Evolutionary conservation across 2,329 filamentous ascomycete genomes (phyloP).

Genomic region (Waltergamsia citrina): DNA sequence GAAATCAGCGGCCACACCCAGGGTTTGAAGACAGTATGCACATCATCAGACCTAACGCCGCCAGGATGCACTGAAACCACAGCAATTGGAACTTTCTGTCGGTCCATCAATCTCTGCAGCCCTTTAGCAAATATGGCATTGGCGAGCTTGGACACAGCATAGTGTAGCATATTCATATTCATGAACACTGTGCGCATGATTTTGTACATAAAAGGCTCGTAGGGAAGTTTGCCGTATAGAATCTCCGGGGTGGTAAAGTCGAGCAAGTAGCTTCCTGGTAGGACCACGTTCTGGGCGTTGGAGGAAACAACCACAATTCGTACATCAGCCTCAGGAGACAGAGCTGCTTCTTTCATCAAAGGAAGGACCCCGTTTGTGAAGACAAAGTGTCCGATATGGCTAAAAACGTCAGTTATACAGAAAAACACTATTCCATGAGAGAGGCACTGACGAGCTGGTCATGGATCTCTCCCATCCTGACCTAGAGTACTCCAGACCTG

Average conservation of each 20-base stretch:
- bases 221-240: slow-evolving; percentile 5
- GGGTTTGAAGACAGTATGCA: slow-evolving; percentile 5
- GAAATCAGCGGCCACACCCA: slow-evolving; percentile 1
- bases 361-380: slow-evolving; percentile 16
- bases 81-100: slow-evolving; percentile 7
- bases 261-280: slow-evolving; percentile 4
- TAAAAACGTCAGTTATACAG: slow-evolving; percentile 5
- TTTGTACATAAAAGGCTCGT: slow-evolving; percentile 9
- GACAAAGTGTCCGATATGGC: slow-evolving; percentile 16
- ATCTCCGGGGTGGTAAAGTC: slow-evolving; percentile 8
- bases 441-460: slow-evolving; percentile 9
- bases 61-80: slow-evolving; percentile 11
- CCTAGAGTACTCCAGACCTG: slow-evolving; percentile 4
- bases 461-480: slow-evolving; percentile 14
- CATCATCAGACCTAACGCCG: slow-evolving; percentile 4
- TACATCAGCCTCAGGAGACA: not conserved
- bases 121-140: slow-evolving; percentile 11
- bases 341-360: slow-evolving; percentile 3
- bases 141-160: slow-evolving; percentile 13
- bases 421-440: too few relatives aligned
- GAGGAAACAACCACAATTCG: not conserved
- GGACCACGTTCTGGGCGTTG: not conserved
- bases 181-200: slow-evolving; percentile 6
- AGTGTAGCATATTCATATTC: slow-evolving; percentile 12
- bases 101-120: slow-evolving; percentile 11